These are phyloP conservation scores for Apophysomyces sp. DNA, from an alignment of 371 early-diverging fungal genomes.

Conservation along the genomic window DNA sequence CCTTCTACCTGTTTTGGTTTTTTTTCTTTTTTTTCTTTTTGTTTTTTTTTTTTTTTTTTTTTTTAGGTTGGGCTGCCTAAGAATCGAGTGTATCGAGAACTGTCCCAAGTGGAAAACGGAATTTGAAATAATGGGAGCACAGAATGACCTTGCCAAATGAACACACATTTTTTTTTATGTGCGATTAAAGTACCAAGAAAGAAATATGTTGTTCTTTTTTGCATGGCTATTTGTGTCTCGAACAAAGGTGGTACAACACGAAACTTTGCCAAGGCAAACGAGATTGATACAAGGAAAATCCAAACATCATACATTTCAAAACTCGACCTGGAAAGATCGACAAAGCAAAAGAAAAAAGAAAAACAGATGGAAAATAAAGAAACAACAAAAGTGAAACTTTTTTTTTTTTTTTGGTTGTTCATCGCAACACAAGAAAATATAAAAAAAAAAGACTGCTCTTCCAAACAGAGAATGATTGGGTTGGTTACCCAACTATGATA, in stretches of 20 bases:
- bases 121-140: neutral
- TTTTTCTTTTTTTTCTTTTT: neutral
- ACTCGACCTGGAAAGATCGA: neutral
- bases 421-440: conserved; percentile 9
- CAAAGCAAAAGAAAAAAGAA: neutral
- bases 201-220: neutral
- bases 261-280: conserved; percentile 3
- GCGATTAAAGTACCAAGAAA: neutral
- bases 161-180: conserved; percentile 2
- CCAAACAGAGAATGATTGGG: conserved; percentile 7
- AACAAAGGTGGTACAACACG: neutral
- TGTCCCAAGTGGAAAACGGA: neutral
- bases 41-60: neutral
- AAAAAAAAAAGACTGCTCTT: conserved; percentile 14
- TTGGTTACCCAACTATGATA: neutral
- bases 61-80: conserved; percentile 45
- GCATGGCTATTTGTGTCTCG: conserved; percentile 4
- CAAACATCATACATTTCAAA: neutral
- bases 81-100: conserved; percentile 33
- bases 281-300: neutral
- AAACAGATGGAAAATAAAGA: neutral
- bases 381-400: neutral
- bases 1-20: too few relatives aligned
- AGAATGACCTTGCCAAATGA: neutral
- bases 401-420: neutral